These are phyloP conservation scores for Claviceps paspali DNA, from an alignment of 2,329 filamentous ascomycete species.

Conservation along the genomic window DNA sequence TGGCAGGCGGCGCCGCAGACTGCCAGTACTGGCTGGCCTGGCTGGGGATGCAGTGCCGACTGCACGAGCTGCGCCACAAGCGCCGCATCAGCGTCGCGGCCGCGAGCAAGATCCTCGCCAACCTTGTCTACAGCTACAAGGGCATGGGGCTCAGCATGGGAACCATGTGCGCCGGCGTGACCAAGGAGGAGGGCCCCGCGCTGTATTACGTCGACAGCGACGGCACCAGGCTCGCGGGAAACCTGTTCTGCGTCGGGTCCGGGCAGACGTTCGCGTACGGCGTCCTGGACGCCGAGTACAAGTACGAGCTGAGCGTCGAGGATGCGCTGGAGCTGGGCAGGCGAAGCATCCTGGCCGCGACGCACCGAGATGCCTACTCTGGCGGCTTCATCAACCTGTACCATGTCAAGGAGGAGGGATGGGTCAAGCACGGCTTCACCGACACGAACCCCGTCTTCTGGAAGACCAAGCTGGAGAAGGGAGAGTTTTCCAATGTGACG, in stretches of 20 bases:
- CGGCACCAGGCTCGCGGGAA: conserved; percentile 80
- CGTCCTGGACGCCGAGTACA: conserved; percentile 91
- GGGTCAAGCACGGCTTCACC: conserved; percentile 96
- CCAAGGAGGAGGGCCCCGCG: conserved; percentile 85
- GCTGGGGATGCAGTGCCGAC: conserved; percentile 95
- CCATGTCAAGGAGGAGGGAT: conserved; percentile 96
- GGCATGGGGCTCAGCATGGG: conserved; percentile 98
- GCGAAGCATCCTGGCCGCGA: conserved; percentile 87
- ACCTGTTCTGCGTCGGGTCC: conserved; percentile 95
- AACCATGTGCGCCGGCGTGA: conserved; percentile 97
- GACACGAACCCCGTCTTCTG: conserved; percentile 99
- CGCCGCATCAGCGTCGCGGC: conserved; percentile 95
- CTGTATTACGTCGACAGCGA: conserved; percentile 97
- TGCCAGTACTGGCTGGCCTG: conserved; percentile 99
- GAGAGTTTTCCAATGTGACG: conserved; percentile 94
- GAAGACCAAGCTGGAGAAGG: conserved; percentile 97
- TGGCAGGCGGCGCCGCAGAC: conserved; percentile 97
- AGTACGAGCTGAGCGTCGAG: conserved; percentile 72
- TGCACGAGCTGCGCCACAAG: conserved; percentile 98
- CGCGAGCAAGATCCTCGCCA: conserved; percentile 95
- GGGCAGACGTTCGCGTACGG: conserved; percentile 98
- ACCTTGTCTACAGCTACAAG: conserved; percentile 97
- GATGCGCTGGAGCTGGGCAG: conserved; percentile 83
- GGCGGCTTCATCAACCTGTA: conserved; percentile 98
- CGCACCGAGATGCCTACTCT: conserved; percentile 95